A percentile compares a stretch with the other conserved stretches of the same genome.
Conservation (phyloP, 192 early-diverging fungal species). For the Backusella luteola region DNA sequence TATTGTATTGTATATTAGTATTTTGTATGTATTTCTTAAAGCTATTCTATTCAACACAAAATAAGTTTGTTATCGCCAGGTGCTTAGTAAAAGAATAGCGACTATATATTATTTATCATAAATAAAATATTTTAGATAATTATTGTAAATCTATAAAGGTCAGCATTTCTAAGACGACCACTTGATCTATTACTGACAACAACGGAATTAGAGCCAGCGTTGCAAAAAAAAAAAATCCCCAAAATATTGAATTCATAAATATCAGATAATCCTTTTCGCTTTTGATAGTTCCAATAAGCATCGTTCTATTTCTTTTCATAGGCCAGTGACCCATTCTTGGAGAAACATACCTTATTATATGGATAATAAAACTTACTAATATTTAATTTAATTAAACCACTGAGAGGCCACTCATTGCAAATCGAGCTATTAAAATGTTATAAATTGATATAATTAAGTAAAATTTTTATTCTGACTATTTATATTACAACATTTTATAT, state of each 20-base stretch:
- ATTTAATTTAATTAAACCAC: neutral
- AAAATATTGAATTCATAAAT: neutral
- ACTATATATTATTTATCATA: neutral
- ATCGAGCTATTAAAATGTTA: neutral
- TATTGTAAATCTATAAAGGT: neutral
- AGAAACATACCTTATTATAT: neutral
- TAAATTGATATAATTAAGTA: neutral
- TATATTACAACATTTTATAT: neutral
- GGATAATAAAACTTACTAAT: neutral
- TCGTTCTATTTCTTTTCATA: too few species aligned
- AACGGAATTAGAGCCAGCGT: neutral
- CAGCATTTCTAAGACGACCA: neutral
- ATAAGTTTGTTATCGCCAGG: neutral
- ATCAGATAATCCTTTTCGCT: too few species aligned
- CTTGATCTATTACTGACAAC: neutral
- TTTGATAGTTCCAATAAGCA: too few species aligned
- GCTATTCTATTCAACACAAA: neutral
- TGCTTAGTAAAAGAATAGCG: neutral
- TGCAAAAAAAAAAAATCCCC: neutral
- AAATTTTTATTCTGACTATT: neutral
- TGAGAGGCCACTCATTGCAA: neutral
- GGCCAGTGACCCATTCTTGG: neutral
- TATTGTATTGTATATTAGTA: slow-evolving; percentile 1
- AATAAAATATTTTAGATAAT: neutral
- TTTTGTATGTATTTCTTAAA: neutral